These are phyloP conservation scores for Sungouiella blattae DNA, from an alignment of 805 yeast genomes.

Conservation along the genomic window DNA sequence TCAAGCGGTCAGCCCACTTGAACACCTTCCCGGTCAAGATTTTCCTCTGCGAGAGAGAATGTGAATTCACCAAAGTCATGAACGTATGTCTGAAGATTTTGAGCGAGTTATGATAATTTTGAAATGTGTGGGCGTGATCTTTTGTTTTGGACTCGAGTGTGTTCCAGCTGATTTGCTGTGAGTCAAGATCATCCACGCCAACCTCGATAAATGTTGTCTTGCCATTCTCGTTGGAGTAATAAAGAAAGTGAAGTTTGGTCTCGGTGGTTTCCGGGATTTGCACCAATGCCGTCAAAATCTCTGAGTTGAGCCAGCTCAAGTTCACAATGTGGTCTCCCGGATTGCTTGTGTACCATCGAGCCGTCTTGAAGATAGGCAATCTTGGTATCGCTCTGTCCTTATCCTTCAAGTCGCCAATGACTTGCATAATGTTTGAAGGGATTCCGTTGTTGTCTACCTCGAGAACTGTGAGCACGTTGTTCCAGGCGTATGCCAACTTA, in stretches of 20 bases:
- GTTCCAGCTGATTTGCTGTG: constrained; percentile 5
- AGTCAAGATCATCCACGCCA: constrained; percentile 9
- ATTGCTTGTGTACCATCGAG: constrained; percentile 20
- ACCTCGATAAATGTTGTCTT: constrained; percentile 3
- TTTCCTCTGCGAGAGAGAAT: constrained; percentile 18
- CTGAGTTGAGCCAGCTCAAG: constrained; percentile 50
- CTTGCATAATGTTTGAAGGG: constrained; percentile 23
- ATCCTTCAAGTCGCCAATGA: constrained; percentile 30
- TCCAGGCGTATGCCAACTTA: constrained; percentile 65
- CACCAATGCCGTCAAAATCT: constrained; percentile 23
- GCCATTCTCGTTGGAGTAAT: constrained; percentile 2
- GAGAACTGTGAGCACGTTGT: constrained; percentile 53
- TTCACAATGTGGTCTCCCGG: constrained; percentile 33
- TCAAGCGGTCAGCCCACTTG: constrained; percentile 67
- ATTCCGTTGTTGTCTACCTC: constrained; percentile 43
- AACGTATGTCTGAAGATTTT: constrained; percentile 23
- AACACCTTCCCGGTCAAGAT: constrained; percentile 56
- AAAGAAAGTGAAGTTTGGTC: constrained; percentile 5
- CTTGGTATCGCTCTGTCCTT: constrained; percentile 34
- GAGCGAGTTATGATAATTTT: constrained; percentile 8
- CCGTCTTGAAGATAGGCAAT: constrained; percentile 22
- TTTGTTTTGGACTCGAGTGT: not conserved
- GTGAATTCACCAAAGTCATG: constrained; percentile 16
- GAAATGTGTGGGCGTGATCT: not conserved
- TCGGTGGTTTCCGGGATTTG: constrained; percentile 6